Conservation (phyloP, 1,139 yeast genomes). For the Hansenula lynferdii region DNA sequence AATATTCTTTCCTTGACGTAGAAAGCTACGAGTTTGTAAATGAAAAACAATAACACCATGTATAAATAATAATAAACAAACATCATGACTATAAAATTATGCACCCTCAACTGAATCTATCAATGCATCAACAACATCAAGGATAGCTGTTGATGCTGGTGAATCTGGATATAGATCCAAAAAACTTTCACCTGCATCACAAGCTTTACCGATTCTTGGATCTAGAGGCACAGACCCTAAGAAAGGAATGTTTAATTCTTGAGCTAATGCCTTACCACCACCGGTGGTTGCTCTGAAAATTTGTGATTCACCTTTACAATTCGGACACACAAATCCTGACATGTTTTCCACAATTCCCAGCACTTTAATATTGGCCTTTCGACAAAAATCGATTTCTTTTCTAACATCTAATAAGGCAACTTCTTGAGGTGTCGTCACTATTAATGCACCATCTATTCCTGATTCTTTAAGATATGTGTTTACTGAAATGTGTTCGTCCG, state of each 20-base stretch:
- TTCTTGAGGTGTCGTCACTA: slow-evolving; percentile 97
- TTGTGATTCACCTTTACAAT: slow-evolving; percentile 83
- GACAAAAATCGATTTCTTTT: slow-evolving; percentile 92
- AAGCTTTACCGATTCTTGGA: slow-evolving; percentile 86
- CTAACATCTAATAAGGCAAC: slow-evolving; percentile 93
- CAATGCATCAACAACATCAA: slow-evolving; percentile 67
- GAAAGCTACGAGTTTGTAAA: too few relatives aligned
- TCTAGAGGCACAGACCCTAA: slow-evolving; percentile 94
- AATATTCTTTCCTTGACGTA: too few relatives aligned
- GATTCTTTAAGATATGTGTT: slow-evolving; percentile 84
- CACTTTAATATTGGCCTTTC: slow-evolving; percentile 80
- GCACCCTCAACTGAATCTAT: slow-evolving; percentile 22
- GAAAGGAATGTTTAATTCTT: slow-evolving; percentile 71
- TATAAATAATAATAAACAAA: too few relatives aligned
- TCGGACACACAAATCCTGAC: slow-evolving; percentile 98
- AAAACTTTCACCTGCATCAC: slow-evolving; percentile 88
- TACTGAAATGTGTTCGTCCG: slow-evolving; percentile 93
- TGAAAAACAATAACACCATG: too few relatives aligned
- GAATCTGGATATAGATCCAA: slow-evolving; percentile 83
- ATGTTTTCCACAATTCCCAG: slow-evolving; percentile 94
- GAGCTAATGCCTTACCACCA: slow-evolving; percentile 82
- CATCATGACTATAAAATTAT: too few relatives aligned
- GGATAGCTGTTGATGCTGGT: slow-evolving; percentile 85
- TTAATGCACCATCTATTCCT: slow-evolving; percentile 92
- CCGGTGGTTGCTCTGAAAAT: slow-evolving; percentile 96